Evolutionary conservation across 176 grass and related monocot species (phyloP).

Genomic region (Oryza meyeriana): DNA sequence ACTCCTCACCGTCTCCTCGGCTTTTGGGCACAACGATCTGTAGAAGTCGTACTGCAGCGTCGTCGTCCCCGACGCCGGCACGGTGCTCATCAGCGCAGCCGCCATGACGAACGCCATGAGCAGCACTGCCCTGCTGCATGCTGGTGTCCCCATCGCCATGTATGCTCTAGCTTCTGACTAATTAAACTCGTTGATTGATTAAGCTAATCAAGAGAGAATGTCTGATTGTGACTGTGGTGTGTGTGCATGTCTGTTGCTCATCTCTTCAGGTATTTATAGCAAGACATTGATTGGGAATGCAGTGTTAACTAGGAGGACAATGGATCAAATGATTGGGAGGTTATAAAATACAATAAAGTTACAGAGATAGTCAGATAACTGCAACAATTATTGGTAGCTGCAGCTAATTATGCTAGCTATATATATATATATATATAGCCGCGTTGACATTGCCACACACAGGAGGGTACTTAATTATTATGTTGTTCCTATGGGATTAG

Average conservation of each 20-base stretch:
- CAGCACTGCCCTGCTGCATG: background rate
- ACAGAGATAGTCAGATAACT: background rate
- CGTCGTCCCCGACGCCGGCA: background rate
- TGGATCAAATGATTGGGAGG: slow-evolving; percentile 1
- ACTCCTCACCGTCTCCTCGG: slow-evolving; percentile 41
- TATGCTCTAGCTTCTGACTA: background rate
- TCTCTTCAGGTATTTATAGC: slow-evolving; percentile 7
- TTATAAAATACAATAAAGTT: background rate
- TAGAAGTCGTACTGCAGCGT: slow-evolving; percentile 28
- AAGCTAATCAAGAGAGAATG: background rate
- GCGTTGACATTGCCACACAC: background rate
- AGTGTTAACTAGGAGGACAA: background rate
- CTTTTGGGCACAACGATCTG: slow-evolving; percentile 25
- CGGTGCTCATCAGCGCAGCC: background rate
- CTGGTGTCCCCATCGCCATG: background rate
- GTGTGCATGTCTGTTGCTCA: background rate
- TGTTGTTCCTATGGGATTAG: background rate
- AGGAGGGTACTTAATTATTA: background rate
- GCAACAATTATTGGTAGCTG: background rate
- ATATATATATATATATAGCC: background rate
- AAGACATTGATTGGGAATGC: background rate
- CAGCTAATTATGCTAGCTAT: background rate
- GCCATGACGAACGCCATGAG: slow-evolving; percentile 8
- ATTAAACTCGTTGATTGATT: background rate
- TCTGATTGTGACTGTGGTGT: slow-evolving; percentile 5